These are phyloP conservation scores for Cryphonectria radicalis DNA, from an alignment of 2,329 filamentous ascomycete species.

Conservation along the genomic window DNA sequence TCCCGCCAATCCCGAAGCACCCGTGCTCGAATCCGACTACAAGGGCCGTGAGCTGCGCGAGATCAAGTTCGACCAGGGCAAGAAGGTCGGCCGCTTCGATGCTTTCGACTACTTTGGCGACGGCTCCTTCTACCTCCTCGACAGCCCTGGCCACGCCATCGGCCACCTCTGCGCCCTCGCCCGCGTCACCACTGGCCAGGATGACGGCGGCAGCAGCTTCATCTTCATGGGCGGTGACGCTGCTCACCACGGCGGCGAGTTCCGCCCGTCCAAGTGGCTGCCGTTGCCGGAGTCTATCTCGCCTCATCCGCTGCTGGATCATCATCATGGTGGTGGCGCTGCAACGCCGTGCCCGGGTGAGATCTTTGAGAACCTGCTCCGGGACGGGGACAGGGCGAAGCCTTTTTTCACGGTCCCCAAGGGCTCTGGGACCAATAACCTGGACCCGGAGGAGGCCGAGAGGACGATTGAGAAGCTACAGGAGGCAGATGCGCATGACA, in stretches of 20 bases:
- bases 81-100: constrained; percentile 29
- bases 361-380: constrained; percentile 45
- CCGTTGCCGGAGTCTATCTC: constrained; percentile 39
- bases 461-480: constrained; percentile 50
- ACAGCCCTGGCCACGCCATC: constrained; percentile 24
- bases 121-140: constrained; percentile 28
- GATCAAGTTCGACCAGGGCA: constrained; percentile 33
- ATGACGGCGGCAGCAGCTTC: constrained; percentile 40
- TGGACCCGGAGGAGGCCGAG: constrained; percentile 39
- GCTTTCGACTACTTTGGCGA: constrained; percentile 28
- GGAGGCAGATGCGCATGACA: constrained; percentile 49
- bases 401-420: constrained; percentile 38
- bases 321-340: background rate
- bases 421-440: constrained; percentile 25
- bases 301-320: constrained; percentile 43
- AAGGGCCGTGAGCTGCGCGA: constrained; percentile 35
- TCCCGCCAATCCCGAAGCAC: constrained; percentile 29
- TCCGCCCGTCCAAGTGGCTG: constrained; percentile 41
- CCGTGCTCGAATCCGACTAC: constrained; percentile 35
- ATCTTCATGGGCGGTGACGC: constrained; percentile 49
- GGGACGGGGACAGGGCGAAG: constrained; percentile 33
- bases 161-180: constrained; percentile 41
- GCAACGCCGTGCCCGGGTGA: constrained; percentile 45
- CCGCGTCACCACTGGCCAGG: constrained; percentile 38
- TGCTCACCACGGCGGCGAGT: constrained; percentile 45